Percentiles rank a stretch among this genome's conserved stretches.
phyloP scores from a whole-genome alignment of 768 basidiomycete species.

The Suillus clintonianus region DNA sequence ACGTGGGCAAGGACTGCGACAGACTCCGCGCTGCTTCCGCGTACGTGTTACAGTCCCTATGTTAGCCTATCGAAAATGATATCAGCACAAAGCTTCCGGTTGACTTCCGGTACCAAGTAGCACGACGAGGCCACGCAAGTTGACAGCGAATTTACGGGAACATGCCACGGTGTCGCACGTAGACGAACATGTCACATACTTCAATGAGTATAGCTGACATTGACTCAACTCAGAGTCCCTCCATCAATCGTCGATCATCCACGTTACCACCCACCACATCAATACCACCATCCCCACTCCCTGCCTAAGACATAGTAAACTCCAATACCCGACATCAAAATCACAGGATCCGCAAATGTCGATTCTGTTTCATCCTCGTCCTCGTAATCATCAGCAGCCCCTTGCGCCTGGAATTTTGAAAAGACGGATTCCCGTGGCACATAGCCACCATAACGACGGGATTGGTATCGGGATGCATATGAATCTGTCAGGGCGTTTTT shows the following conservation, averaged over 20 bases:
- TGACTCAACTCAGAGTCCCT: neutral
- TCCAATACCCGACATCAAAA: neutral
- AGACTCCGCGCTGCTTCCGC: neutral
- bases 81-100: too few relatives aligned
- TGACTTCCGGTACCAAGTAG: neutral
- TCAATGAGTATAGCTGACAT: neutral
- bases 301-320: neutral
- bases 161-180: neutral
- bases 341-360: neutral
- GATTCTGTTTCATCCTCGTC: neutral
- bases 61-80: too few relatives aligned
- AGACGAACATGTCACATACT: neutral
- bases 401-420: conserved; percentile 7
- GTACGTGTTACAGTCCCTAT: neutral
- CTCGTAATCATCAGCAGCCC: neutral
- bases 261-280: neutral
- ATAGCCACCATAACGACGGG: conserved; percentile 7
- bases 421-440: conserved; percentile 3
- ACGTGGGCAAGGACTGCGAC: neutral
- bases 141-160: neutral
- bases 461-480: conserved; percentile 6
- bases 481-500: neutral
- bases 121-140: neutral
- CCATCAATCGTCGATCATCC: neutral
- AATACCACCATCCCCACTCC: neutral